phyloP scores from a whole-genome alignment of 805 yeast genomes.

The Wickerhamomyces hampshirensis region DNA sequence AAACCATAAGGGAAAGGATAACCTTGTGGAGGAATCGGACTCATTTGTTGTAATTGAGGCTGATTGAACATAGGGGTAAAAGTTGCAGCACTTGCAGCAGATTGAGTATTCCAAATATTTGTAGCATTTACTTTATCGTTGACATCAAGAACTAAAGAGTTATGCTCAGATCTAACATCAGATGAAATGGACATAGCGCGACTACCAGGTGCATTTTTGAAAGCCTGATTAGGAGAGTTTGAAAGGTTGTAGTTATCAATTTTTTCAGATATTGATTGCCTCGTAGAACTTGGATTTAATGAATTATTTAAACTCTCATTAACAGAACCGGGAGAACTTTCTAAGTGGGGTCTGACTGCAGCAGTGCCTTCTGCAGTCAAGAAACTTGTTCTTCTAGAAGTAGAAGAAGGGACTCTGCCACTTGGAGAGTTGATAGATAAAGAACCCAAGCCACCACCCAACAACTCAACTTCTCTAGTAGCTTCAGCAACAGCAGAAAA shows the following conservation, averaged over 20 bases:
- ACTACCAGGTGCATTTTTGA: slow-evolving; percentile 18
- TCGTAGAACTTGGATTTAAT: slow-evolving; percentile 11
- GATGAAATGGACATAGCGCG: slow-evolving; percentile 24
- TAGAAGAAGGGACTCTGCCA: slow-evolving; percentile 31
- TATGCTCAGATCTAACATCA: slow-evolving; percentile 31
- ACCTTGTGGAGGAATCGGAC: slow-evolving; percentile 18
- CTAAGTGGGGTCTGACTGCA: slow-evolving; percentile 17
- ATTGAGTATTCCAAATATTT: slow-evolving; percentile 63
- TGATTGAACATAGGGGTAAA: slow-evolving; percentile 43
- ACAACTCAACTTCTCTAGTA: slow-evolving; percentile 57
- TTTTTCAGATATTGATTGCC: slow-evolving; percentile 41
- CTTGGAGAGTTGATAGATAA: slow-evolving; percentile 29
- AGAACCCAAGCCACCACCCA: slow-evolving; percentile 39
- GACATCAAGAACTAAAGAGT: slow-evolving; percentile 28
- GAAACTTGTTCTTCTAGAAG: slow-evolving; percentile 49
- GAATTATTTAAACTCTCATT: slow-evolving; percentile 26
- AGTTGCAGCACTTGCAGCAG: slow-evolving; percentile 55
- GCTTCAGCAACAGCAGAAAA: slow-evolving; percentile 65
- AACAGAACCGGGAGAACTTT: slow-evolving; percentile 25
- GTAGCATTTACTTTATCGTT: slow-evolving; percentile 18
- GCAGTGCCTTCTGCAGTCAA: slow-evolving; percentile 30
- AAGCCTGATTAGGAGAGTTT: slow-evolving; percentile 33
- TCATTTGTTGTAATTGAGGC: slow-evolving; percentile 15
- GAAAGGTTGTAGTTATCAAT: slow-evolving; percentile 48
- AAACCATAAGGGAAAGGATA: slow-evolving; percentile 31